These are phyloP conservation scores for Trametes cubensis DNA, from an alignment of 768 basidiomycete species.

Conservation along the genomic window DNA sequence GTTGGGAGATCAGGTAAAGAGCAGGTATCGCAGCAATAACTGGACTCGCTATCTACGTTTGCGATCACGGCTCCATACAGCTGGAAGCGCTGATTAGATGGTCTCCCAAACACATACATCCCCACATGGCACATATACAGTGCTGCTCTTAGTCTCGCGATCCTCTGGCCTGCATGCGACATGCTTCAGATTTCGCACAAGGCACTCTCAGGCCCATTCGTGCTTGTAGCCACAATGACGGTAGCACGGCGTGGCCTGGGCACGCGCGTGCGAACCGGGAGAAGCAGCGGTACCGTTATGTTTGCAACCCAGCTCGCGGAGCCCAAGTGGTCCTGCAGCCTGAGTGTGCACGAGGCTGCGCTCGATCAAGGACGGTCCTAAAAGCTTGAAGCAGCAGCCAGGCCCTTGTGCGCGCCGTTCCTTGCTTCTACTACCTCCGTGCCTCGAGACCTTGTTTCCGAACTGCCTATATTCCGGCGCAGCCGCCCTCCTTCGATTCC, in stretches of 20 bases:
- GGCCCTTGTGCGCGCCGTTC: neutral
- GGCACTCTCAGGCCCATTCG: no score
- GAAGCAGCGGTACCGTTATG: neutral
- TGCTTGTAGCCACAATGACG: no score
- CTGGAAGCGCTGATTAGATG: no score
- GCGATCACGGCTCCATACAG: no score
- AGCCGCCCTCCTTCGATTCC: neutral
- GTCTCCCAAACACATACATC: no score
- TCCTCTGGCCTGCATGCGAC: no score
- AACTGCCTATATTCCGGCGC: neutral
- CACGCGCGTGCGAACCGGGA: neutral
- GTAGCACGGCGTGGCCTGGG: no score
- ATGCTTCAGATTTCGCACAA: no score
- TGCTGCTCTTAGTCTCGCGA: no score
- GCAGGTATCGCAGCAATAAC: no score
- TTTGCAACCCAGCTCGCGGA: constrained; percentile 15
- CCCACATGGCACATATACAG: no score
- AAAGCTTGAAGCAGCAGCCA: constrained; percentile 11
- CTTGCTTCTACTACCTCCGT: constrained; percentile 7
- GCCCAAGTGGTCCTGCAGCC: constrained; percentile 1
- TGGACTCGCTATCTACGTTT: no score
- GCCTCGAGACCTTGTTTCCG: constrained; percentile 1
- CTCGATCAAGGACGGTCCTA: constrained; percentile 15
- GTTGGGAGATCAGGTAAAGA: neutral
- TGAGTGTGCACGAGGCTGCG: constrained; percentile 22